Evolutionary conservation across 2,329 filamentous ascomycete genomes (phyloP), one percentile per base, ranked within the genome.

Genomic region (Xylaria sp.): DNA sequence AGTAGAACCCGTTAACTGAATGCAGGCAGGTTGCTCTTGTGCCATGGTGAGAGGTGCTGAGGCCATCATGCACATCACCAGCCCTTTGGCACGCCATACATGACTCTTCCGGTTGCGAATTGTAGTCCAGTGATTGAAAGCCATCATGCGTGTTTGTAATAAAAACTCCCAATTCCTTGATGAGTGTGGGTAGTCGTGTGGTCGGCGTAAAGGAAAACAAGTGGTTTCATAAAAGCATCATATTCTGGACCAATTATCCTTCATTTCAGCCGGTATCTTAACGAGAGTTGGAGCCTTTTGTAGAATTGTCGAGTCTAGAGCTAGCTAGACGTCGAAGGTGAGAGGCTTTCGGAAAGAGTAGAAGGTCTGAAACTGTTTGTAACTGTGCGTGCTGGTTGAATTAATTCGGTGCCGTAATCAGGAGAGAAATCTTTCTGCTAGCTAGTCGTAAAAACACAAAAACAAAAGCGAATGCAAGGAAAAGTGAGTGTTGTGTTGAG

Each of bases 1-100:
- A 45, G 72, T 77, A 29, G 80, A 81, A 13, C 71, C 73, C 38
- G 76, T 71, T 25, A 81, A 74, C 39, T 79, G 74, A 47, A 81
- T 77, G 65, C 79, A 81, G 47, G 67, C 45, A 15, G 61, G 60
- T 25, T 72, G 69, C 50, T 69, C 61, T 29, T 71, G 67, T 36
- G 75, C 75, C 64, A 73, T 70, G 3, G 71, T 64, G 27, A 73
- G 57, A 62, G 73, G 72, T 53, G 58, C 61, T 31, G 72, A 61
- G 42, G 72, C 69, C 31, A 76, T 67, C 49, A 74, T 55, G 27
- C 72, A 72, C 29, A 74, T 42, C 15, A 74, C 51, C 49, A 72
- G 53, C 13, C 61, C 67, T 58, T 66, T 68, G 25, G 63, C 38
- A 29, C 49, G 68, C 68, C 71, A 71, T 56, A 60, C 36, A 44